Percentiles rank a stretch among this genome's conserved stretches.
These are phyloP conservation scores for Cercospora zeae-maydis DNA, from an alignment of 2,329 filamentous ascomycete species.

Conservation along the genomic window DNA sequence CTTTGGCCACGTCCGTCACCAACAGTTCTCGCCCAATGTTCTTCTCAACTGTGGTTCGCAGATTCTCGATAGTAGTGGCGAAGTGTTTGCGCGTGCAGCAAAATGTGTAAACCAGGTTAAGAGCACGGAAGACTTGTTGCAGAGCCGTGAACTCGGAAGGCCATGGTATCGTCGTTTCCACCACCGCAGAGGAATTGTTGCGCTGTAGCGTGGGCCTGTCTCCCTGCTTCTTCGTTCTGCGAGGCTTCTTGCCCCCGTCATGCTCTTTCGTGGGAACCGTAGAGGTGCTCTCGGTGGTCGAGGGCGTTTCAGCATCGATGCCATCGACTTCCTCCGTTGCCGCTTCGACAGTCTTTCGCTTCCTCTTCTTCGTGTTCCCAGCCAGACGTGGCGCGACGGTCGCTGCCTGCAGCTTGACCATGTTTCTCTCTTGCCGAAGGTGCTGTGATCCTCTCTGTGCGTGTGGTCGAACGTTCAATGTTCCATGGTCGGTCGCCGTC, in stretches of 20 bases:
- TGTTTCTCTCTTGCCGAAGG: slow-evolving; percentile 20
- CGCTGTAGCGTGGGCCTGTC: slow-evolving; percentile 41
- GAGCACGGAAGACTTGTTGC: slow-evolving; percentile 71
- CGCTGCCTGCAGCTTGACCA: slow-evolving; percentile 49
- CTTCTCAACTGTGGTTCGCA: slow-evolving; percentile 77
- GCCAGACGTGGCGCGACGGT: slow-evolving; percentile 32
- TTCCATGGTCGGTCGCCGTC: not conserved
- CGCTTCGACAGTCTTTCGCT: slow-evolving; percentile 13
- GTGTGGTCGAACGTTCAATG: not conserved
- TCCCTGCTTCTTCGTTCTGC: slow-evolving; percentile 42
- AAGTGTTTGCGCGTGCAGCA: slow-evolving; percentile 90
- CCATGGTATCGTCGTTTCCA: slow-evolving; percentile 63
- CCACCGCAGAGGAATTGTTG: slow-evolving; percentile 49
- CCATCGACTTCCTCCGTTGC: slow-evolving; percentile 6
- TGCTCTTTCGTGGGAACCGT: slow-evolving; percentile 55
- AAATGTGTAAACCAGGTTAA: slow-evolving; percentile 93
- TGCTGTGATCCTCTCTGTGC: not conserved
- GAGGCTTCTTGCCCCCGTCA: slow-evolving; percentile 54
- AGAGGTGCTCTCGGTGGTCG: slow-evolving; percentile 31
- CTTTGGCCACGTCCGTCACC: slow-evolving; percentile 75
- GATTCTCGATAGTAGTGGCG: slow-evolving; percentile 84
- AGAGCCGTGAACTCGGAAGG: slow-evolving; percentile 70
- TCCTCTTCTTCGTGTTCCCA: slow-evolving; percentile 18
- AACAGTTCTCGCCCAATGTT: slow-evolving; percentile 69
- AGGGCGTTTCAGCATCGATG: not conserved